Evolutionary conservation across 2,329 filamentous ascomycete genomes (phyloP), one percentile per base, ranked within the genome.

Genomic region (Diaporthe capsici): DNA sequence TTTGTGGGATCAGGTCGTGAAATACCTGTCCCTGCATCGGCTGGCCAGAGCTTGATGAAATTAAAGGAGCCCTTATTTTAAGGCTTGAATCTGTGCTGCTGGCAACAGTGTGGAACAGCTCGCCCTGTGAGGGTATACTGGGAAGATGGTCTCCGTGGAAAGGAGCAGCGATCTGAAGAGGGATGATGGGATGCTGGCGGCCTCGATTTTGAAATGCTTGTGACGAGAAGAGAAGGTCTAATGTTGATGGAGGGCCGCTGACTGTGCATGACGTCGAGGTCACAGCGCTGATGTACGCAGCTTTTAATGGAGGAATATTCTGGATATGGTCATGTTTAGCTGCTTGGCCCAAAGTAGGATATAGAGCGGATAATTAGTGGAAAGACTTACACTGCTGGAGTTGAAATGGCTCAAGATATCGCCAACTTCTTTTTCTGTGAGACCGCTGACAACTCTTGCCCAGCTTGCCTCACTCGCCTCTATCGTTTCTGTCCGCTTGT

Each of bases 251-350:
- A 8, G 65, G 47, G 4, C 65, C 65, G 47, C 65, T 68, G 65
- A 68, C 49, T 53, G 65, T 68, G 34, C 65, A 68, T 20, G 65
- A 68, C 25, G 65, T 28, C 34, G 65, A 68, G 39, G 65, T 68
- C 0, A 53, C 34, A 0, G 65, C 65, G 65, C 65, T 68, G 31
- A 68, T 39, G 49, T 68, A 68, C 13, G 65, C 65, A 20, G 65
- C 12, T 13, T 68, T 53, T 13, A 68, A 53, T 3, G 65, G 47
- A 7, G 65, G 47, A 7, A 68, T 53, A 39, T 55, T 68, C 65
- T 68, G 15, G 1, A 49, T 1, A n/a, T 5, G 2, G 4, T 4
- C 6, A 20, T 31, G 9, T 20, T 68, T 9, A 68, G 47, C 13
- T 20, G 8, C 0, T 2, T 10, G 5, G 0, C 7, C 3, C 25